Percentiles rank a stretch among this genome's conserved stretches.
Evolutionary conservation across 108 stramenopile species (phyloP).

Genomic region (Epithemia pelagica): DNA sequence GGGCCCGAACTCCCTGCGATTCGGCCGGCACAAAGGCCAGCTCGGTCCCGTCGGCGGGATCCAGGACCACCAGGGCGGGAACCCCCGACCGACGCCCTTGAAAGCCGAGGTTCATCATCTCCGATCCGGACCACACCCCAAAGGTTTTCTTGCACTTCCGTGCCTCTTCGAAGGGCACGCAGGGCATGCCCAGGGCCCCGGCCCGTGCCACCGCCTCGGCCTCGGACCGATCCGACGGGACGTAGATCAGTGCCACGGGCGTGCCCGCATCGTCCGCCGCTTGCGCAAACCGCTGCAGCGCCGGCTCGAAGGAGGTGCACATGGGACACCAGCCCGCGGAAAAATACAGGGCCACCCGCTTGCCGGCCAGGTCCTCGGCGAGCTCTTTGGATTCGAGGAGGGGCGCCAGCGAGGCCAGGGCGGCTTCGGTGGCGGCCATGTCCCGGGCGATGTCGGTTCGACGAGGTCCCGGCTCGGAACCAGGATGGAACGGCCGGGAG

Average conservation of each 20-base stretch:
- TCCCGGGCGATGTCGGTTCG: too few species aligned
- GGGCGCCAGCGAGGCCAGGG: not conserved
- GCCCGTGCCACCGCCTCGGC: constrained; percentile 30
- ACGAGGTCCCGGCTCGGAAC: too few species aligned
- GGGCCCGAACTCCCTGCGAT: constrained; percentile 32
- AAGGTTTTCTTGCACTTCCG: constrained; percentile 39
- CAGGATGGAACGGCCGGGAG: too few species aligned
- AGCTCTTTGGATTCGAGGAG: constrained; percentile 14
- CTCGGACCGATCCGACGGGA: constrained; percentile 37
- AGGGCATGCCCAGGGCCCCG: constrained; percentile 30
- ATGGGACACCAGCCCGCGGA: constrained; percentile 57
- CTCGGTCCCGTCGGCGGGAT: constrained; percentile 38
- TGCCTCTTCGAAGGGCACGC: constrained; percentile 45
- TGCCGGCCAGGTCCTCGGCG: constrained; percentile 20
- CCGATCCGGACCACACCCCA: constrained; percentile 55
- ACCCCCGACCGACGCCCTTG: constrained; percentile 60
- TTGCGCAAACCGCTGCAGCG: constrained; percentile 33
- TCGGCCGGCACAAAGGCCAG: constrained; percentile 47
- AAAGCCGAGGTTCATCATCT: constrained; percentile 35
- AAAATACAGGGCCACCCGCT: constrained; percentile 61
- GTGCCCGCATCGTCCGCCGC: constrained; percentile 28
- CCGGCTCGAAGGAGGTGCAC: constrained; percentile 58
- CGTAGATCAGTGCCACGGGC: constrained; percentile 46
- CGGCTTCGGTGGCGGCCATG: not conserved
- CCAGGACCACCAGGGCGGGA: constrained; percentile 60